A percentile compares a stretch with the other conserved stretches of the same genome.
These are phyloP conservation scores for Leccinellum albellum DNA, from an alignment of 768 basidiomycete species.

Conservation along the genomic window DNA sequence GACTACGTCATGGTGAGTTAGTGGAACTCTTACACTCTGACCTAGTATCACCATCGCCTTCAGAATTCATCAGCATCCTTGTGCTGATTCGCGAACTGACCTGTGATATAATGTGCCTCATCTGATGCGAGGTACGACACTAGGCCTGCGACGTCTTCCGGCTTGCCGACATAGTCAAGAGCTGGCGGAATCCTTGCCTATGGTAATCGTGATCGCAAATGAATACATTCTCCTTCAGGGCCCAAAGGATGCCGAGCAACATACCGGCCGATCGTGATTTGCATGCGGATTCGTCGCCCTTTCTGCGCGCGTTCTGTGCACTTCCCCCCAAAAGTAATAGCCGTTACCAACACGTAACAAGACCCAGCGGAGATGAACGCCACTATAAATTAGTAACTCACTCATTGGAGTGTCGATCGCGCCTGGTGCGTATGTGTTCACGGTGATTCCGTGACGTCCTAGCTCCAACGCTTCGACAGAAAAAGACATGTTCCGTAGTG, in stretches of 20 bases:
- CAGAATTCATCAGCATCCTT: neutral
- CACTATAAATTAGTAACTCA: conserved; percentile 14
- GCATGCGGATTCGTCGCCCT: neutral
- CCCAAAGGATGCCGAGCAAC: neutral
- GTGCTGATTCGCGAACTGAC: neutral
- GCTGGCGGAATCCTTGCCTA: neutral
- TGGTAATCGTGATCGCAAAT: neutral
- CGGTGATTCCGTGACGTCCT: conserved; percentile 37
- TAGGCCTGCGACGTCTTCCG: neutral
- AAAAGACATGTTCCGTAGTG: neutral
- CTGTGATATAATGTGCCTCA: neutral
- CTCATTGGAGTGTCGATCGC: conserved; percentile 7
- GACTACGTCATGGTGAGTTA: neutral
- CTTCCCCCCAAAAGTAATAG: neutral
- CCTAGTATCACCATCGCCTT: neutral
- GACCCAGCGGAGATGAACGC: neutral
- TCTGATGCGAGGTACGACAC: neutral
- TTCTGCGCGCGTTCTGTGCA: neutral
- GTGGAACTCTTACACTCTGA: neutral
- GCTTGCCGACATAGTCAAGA: neutral
- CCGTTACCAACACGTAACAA: neutral
- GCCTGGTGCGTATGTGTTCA: conserved; percentile 37
- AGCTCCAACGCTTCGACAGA: conserved; percentile 33
- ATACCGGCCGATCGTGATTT: neutral
- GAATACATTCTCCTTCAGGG: neutral